Conservation (phyloP, 148 eudicot genomes). For the Limonium bicolor region DNA sequence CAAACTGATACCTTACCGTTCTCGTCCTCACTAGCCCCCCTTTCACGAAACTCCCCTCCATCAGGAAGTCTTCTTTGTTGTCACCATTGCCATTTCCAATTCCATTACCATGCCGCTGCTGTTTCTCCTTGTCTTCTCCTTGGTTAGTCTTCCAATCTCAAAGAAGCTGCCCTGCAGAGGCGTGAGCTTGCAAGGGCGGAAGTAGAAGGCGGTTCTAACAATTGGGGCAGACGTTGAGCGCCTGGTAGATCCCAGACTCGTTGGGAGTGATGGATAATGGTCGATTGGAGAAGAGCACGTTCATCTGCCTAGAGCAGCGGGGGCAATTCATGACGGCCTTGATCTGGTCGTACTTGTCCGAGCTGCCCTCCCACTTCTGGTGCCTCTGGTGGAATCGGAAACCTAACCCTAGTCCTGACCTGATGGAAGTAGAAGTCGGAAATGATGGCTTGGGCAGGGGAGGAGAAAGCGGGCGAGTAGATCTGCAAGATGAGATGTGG, state of each 20-base stretch:
- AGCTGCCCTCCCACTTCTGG: slow-evolving; percentile 73
- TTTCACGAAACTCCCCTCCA: slow-evolving; percentile 16
- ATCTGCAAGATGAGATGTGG: no score
- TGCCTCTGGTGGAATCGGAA: slow-evolving; percentile 31
- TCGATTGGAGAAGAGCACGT: slow-evolving; percentile 62
- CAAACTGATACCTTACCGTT: slow-evolving; percentile 34
- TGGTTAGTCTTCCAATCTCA: slow-evolving; percentile 65
- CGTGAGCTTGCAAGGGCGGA: slow-evolving; percentile 51
- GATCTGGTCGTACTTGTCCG: slow-evolving; percentile 51
- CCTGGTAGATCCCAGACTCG: slow-evolving; percentile 54
- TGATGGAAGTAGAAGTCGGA: no score
- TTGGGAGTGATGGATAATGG: slow-evolving; percentile 54
- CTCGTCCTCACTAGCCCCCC: slow-evolving; percentile 13
- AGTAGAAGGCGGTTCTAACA: slow-evolving; percentile 74
- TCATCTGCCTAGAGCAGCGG: slow-evolving; percentile 50
- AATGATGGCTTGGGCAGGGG: no score
- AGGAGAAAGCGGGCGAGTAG: no score
- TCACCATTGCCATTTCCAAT: neutral
- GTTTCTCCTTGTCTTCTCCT: slow-evolving; percentile 2
- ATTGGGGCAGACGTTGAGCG: slow-evolving; percentile 48
- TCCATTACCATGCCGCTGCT: slow-evolving; percentile 1
- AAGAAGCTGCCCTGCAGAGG: slow-evolving; percentile 76
- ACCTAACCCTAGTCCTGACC: slow-evolving; percentile 17
- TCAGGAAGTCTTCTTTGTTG: slow-evolving; percentile 4
- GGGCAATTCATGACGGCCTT: slow-evolving; percentile 72